A percentile compares a stretch with the other conserved stretches of the same genome.
Evolutionary conservation across 768 basidiomycete genomes (phyloP).

Genomic region (Boletus edulis): DNA sequence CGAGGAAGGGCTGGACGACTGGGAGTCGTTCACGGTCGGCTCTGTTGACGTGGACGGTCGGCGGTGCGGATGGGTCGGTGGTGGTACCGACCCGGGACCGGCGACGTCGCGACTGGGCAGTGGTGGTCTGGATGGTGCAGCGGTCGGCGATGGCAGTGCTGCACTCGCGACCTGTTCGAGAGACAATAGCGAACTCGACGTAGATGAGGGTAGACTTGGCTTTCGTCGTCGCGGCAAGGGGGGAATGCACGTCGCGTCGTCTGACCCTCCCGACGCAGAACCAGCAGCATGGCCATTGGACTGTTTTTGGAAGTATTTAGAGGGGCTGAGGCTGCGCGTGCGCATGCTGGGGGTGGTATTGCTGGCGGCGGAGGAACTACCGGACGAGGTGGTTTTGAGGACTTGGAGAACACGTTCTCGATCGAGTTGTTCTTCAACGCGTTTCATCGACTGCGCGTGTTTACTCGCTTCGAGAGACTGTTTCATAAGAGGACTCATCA

Average conservation of each 20-base stretch:
- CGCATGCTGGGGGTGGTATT: slow-evolving; percentile 8
- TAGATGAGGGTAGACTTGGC: slow-evolving; percentile 34
- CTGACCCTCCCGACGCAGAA: slow-evolving; percentile 15
- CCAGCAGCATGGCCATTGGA: neutral
- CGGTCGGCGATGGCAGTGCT: slow-evolving; percentile 18
- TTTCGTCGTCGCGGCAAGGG: slow-evolving; percentile 37
- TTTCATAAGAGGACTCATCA: slow-evolving; percentile 64
- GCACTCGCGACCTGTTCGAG: slow-evolving; percentile 45
- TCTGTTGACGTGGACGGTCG: slow-evolving; percentile 31
- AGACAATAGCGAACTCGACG: slow-evolving; percentile 34
- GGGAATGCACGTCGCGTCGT: slow-evolving; percentile 25
- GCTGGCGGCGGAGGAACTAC: slow-evolving; percentile 14
- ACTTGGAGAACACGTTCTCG: slow-evolving; percentile 70
- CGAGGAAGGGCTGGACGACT: slow-evolving; percentile 26
- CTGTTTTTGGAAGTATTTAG: slow-evolving; percentile 15
- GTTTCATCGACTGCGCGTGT: slow-evolving; percentile 66
- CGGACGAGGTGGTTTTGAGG: slow-evolving; percentile 56
- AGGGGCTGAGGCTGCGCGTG: slow-evolving; percentile 32
- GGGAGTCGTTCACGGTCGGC: slow-evolving; percentile 23
- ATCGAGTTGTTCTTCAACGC: slow-evolving; percentile 64
- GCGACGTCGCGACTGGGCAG: slow-evolving; percentile 21
- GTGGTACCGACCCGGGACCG: slow-evolving; percentile 33
- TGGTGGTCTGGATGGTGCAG: slow-evolving; percentile 19
- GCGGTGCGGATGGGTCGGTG: slow-evolving; percentile 58
- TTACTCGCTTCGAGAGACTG: slow-evolving; percentile 75